Base-by-base conservation (phyloP, 306 rosid species). In the Trifolium fragiferum region DNA sequence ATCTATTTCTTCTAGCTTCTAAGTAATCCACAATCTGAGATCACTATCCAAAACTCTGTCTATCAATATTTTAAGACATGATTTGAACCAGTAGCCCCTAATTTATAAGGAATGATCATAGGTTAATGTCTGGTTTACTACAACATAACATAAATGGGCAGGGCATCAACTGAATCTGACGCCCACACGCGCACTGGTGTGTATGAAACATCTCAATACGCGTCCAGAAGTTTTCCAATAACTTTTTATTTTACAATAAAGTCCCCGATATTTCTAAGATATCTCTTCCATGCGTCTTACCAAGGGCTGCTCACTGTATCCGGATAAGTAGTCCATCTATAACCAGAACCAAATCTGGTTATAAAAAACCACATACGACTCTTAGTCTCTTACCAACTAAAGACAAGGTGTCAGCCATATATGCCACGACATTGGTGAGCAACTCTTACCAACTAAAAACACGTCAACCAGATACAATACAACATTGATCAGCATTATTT, bases 21-120 rank as follows among this genome's bases (percentile, higher is more conserved):
- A 16, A 12, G 15, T 53, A 64, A 53, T 64, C 7, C 35, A 66
- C 59, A 33, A 74, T 46, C 53, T 46, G n/a, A 20, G 59, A 47
- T 27, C 33, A 70, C 43, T 30, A 66, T 33, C 66, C 21, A 72
- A 13, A 62, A 54, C 14, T 25, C 55, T 43, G 77, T 59, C 69
- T 27, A 58, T 66, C 59, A 54, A 37, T 2, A 77, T 19, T 65
- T 51, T 10, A 71, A 68, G 49, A 14, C 20, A 46, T 5, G 8
- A 68, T 51, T 66, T 19, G 32, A 68, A 68, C 18, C 25, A 15
- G 46, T 47, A 54, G 63, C 53, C 54, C 57, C 46, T 70, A 55
- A 75, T 47, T 73, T 43, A 58, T 66, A 78, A 40, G 19, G 67
- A 38, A 81, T 15, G 20, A 23, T 33, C 73, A 44, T n/a, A 73